Percentiles rank a stretch among this genome's conserved stretches.
Conservation (phyloP, 164 flowering plant genomes). For the Santalum album region DNA sequence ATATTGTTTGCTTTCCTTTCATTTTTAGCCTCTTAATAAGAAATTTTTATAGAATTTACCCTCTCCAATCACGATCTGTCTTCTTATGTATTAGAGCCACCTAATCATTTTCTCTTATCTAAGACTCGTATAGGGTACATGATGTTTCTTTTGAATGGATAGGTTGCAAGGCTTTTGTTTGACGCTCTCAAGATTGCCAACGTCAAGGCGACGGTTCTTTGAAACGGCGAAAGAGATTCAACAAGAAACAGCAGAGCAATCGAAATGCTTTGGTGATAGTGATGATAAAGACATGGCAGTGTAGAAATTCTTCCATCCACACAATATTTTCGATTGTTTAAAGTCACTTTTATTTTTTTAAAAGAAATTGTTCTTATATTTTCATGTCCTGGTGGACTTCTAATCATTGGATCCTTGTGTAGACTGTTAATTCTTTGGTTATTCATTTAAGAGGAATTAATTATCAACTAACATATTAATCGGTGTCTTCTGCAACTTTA, state of each 20-base stretch:
- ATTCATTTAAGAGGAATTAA: too few species aligned
- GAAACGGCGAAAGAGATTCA: constrained; percentile 18
- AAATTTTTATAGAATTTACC: too few species aligned
- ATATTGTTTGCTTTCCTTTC: not conserved
- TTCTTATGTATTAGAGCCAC: too few species aligned
- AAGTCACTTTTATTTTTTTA: too few species aligned
- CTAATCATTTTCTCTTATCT: not conserved
- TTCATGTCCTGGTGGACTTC: too few species aligned
- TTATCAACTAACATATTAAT: too few species aligned
- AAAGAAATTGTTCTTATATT: too few species aligned
- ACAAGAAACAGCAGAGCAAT: constrained; percentile 3
- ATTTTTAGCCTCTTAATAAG: not conserved
- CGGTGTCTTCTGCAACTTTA: too few species aligned
- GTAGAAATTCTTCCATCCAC: too few species aligned
- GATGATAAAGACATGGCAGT: not conserved
- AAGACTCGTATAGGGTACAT: not conserved
- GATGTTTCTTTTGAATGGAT: not conserved
- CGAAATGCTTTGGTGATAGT: not conserved
- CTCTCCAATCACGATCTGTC: not conserved
- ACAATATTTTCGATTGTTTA: too few species aligned
- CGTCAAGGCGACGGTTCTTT: constrained; percentile 22
- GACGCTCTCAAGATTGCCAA: constrained; percentile 29
- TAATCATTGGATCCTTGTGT: too few species aligned
- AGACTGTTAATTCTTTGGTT: too few species aligned
- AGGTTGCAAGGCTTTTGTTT: constrained; percentile 32